These are phyloP conservation scores for Mycocentrospora acerina DNA, from an alignment of 2,329 filamentous ascomycete genomes.

Conservation along the genomic window DNA sequence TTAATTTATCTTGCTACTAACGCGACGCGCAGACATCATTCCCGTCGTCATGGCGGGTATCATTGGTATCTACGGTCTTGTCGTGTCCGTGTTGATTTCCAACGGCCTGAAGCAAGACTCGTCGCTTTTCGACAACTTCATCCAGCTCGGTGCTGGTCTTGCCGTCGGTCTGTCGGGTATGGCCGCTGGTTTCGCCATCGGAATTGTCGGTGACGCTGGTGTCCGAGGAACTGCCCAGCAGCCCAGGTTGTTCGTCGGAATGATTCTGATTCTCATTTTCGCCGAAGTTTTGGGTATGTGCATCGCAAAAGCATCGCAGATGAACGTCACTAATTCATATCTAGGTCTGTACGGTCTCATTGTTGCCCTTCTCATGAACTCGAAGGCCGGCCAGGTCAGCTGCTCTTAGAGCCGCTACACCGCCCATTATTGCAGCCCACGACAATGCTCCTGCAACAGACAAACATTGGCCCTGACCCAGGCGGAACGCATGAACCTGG, in stretches of 20 bases:
- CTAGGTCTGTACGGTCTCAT: constrained; percentile 97
- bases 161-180: constrained; percentile 79
- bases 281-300: constrained; percentile 91
- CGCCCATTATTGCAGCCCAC: constrained; percentile 27
- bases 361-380: constrained; percentile 99
- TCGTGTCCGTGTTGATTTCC: constrained; percentile 57
- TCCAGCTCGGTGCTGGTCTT: constrained; percentile 56
- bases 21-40: constrained; percentile 74
- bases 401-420: constrained; percentile 15
- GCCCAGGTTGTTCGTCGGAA: constrained; percentile 87
- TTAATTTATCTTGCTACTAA: constrained; percentile 7
- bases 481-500: constrained; percentile 18
- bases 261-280: constrained; percentile 99
- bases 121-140: constrained; percentile 54
- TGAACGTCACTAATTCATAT: neutral
- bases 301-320: neutral
- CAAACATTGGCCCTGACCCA: constrained; percentile 18
- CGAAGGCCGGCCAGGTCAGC: constrained; percentile 59
- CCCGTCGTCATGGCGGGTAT: constrained; percentile 99
- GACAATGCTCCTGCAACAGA: constrained; percentile 33
- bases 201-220: constrained; percentile 73
- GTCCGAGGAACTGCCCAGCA: constrained; percentile 84
- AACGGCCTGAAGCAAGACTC: constrained; percentile 52
- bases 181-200: constrained; percentile 79
- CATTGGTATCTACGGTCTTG: constrained; percentile 84